phyloP scores from a whole-genome alignment of 148 eudicot genomes.

The Fagopyrum esculentum region DNA sequence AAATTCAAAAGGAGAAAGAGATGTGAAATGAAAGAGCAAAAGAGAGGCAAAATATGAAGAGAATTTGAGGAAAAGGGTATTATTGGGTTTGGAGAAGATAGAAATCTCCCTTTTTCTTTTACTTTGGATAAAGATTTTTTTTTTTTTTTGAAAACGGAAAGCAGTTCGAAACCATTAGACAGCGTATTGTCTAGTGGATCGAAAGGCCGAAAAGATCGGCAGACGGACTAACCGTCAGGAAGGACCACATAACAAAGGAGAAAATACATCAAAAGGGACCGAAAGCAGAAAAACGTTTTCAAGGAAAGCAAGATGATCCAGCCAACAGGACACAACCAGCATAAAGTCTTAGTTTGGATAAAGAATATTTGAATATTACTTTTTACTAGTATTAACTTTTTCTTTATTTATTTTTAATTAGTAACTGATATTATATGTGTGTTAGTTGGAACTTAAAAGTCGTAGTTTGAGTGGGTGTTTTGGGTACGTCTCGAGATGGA shows the following conservation, averaged over 20 bases:
- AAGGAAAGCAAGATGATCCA: too few species aligned
- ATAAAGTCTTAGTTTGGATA: too few species aligned
- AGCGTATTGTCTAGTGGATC: too few species aligned
- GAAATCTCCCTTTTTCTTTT: not conserved
- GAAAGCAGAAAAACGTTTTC: too few species aligned
- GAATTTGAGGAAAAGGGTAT: not conserved
- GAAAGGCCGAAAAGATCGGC: too few species aligned
- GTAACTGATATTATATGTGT: not conserved
- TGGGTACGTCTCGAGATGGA: not conserved
- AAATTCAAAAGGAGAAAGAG: not conserved
- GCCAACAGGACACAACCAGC: too few species aligned
- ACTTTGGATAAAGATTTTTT: conserved; percentile 14
- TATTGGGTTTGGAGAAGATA: not conserved
- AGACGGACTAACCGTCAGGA: too few species aligned
- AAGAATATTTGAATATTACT: not conserved
- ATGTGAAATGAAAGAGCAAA: not conserved
- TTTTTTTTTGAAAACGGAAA: too few species aligned
- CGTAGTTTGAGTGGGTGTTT: not conserved
- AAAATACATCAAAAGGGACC: too few species aligned
- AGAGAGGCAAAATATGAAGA: conserved; percentile 3
- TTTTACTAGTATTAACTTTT: not conserved
- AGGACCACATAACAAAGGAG: too few species aligned
- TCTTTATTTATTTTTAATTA: not conserved
- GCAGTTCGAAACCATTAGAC: too few species aligned
- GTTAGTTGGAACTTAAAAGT: not conserved